Conservation (phyloP, 2,329 filamentous ascomycete genomes). For the Trichoderma pleuroti region DNA sequence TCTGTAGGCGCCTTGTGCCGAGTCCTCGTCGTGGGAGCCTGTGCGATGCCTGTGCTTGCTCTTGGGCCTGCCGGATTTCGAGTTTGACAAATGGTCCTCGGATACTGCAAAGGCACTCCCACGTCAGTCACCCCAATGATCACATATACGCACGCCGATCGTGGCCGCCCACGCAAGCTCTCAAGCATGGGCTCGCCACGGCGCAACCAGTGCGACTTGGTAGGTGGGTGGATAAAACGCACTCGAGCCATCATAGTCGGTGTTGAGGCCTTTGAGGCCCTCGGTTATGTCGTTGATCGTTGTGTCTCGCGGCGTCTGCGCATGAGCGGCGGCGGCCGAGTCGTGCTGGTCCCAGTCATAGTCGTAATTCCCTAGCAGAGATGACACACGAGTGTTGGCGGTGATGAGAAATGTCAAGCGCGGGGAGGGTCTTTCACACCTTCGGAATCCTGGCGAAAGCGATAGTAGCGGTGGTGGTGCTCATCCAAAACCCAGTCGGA, state of each 20-base stretch:
- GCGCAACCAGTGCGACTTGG: neutral
- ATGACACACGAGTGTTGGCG: slow-evolving; percentile 4
- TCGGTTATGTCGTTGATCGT: slow-evolving; percentile 18
- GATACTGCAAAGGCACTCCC: neutral
- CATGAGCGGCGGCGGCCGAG: slow-evolving; percentile 13
- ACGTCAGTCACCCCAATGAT: slow-evolving; percentile 5
- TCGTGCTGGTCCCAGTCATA: slow-evolving; percentile 23
- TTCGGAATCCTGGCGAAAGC: slow-evolving; percentile 28
- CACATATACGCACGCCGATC: neutral
- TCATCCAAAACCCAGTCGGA: slow-evolving; percentile 29
- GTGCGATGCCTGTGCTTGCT: slow-evolving; percentile 20
- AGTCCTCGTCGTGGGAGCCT: slow-evolving; percentile 13
- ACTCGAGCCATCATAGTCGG: slow-evolving; percentile 15
- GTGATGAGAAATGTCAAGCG: slow-evolving; percentile 9
- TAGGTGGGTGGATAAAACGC: slow-evolving; percentile 2
- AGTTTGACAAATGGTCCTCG: slow-evolving; percentile 10
- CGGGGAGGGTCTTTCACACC: slow-evolving; percentile 21
- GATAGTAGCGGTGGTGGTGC: slow-evolving; percentile 22
- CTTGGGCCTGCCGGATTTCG: slow-evolving; percentile 18
- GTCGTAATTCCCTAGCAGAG: slow-evolving; percentile 21
- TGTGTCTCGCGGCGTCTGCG: slow-evolving; percentile 20
- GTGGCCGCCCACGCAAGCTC: neutral
- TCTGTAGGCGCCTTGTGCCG: slow-evolving; percentile 9
- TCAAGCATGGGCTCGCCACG: neutral
- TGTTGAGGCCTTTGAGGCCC: slow-evolving; percentile 14